Base-by-base conservation (phyloP, 805 yeast genomes). In the Metschnikowia borealis region DNA sequence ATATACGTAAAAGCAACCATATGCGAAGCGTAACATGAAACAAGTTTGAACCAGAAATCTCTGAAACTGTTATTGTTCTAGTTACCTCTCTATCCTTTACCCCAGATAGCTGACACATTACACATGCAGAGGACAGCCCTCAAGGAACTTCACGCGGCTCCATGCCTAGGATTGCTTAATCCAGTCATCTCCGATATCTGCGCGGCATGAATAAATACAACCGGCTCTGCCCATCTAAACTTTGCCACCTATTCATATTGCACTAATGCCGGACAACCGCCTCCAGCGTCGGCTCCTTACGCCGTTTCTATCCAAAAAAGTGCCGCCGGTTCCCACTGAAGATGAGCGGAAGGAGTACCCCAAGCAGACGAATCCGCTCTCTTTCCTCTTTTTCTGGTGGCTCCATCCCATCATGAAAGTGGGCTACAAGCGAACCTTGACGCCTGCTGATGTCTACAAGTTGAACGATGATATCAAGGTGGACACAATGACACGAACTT, bases 371-470 rank as follows among this genome's bases (percentile, higher is more conserved):
- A 75, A 75, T 47, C 38, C 65, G 29, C 6, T 82, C 10, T 72
- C 75, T 13, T 67, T 67, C 55, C 43, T 73, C 0, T 78, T 82
- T 57, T 82, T 85, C 62, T 76, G 84, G 81, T 87, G 92, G 91
- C 65, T 87, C 42, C 59, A 67, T 23, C 90, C 90, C 0, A 58
- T 87, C 38, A 66, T 87, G 72, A 68, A 66, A 14, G 78, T 79
- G 6, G 94, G 95, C 6, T 87, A 87, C 64, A 84, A 81, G 63
- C 74, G 94, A 60, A 85, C 91, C 0, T 66, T 87, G 41, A 79
- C 78, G 39, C 82, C 85, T 1, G 76, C 79, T 44, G 94, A 87
- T 65, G 62, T 86, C 55, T 86, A 54, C 55, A 55, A 50, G 18
- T 61, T 73, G 36, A 59, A 66, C 15, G 73, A 70, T 33, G 68